A percentile compares a stretch with the other conserved stretches of the same genome.
These are phyloP conservation scores for Corinectria fuckeliana DNA, from an alignment of 2,329 filamentous ascomycete genomes.

Conservation along the genomic window DNA sequence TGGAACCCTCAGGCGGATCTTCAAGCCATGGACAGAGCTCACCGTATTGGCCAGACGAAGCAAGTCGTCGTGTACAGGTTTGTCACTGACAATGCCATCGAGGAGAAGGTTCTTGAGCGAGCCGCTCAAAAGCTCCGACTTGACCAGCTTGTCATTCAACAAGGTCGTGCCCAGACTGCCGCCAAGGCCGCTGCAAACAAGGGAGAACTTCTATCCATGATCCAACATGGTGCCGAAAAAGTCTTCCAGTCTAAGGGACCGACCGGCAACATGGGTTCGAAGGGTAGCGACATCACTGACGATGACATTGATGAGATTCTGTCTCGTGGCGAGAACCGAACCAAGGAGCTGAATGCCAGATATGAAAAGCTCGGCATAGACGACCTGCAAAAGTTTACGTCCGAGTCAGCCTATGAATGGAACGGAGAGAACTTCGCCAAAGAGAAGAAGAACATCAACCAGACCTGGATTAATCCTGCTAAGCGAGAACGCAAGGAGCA, in stretches of 20 bases:
- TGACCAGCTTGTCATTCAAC: conserved; percentile 97
- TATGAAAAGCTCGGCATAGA: conserved; percentile 98
- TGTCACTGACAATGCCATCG: conserved; percentile 96
- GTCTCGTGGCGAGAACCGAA: conserved; percentile 84
- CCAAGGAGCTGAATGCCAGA: conserved; percentile 87
- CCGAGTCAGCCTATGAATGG: conserved; percentile 98
- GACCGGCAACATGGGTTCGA: conserved; percentile 64
- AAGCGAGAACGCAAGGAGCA: conserved; percentile 99
- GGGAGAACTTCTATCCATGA: conserved; percentile 96
- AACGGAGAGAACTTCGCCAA: conserved; percentile 96
- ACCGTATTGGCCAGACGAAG: conserved; percentile 98
- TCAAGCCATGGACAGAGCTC: conserved; percentile 98
- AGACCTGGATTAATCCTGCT: conserved; percentile 97
- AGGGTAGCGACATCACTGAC: conserved; percentile 72
- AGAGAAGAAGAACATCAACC: conserved; percentile 87
- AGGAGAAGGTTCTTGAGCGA: conserved; percentile 96
- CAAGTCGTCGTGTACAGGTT: conserved; percentile 97
- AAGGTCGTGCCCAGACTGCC: conserved; percentile 90
- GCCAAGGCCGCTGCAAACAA: conserved; percentile 93
- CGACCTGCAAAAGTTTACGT: conserved; percentile 96
- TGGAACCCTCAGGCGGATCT: conserved; percentile 99
- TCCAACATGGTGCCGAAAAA: conserved; percentile 96
- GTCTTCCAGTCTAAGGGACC: conserved; percentile 81
- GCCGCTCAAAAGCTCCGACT: conserved; percentile 96
- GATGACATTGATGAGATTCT: conserved; percentile 92